Conservation (phyloP, 179 eudicot species). For the Silene coronaria region DNA sequence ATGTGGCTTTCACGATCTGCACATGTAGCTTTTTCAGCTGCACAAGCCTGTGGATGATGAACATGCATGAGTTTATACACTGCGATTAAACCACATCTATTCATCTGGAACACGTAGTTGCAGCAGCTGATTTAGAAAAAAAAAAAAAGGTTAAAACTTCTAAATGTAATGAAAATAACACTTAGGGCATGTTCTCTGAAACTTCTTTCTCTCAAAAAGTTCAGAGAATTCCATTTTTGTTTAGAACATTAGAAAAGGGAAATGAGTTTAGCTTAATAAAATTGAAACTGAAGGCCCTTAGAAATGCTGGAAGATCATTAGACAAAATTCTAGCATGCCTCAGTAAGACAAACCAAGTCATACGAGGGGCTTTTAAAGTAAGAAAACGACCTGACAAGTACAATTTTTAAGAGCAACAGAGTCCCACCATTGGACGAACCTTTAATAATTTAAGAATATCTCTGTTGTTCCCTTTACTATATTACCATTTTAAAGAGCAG, state of each 20-base stretch:
- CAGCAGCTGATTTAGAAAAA: background rate
- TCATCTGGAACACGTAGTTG: slow-evolving; percentile 2
- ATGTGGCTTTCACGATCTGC: slow-evolving; percentile 15
- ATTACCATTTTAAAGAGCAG: background rate
- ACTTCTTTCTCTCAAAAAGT: background rate
- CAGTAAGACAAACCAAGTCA: background rate
- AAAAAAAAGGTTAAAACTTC: background rate
- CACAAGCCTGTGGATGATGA: slow-evolving; percentile 22
- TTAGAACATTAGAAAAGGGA: too few species aligned
- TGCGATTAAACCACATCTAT: background rate
- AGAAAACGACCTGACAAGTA: background rate
- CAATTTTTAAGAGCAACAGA: background rate
- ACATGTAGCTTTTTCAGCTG: slow-evolving; percentile 15
- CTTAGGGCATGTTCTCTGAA: background rate
- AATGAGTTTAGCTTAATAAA: background rate
- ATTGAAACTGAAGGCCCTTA: background rate
- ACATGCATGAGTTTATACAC: slow-evolving; percentile 4
- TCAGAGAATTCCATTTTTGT: background rate
- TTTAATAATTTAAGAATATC: background rate
- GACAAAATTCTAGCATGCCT: background rate
- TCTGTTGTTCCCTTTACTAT: background rate
- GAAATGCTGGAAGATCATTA: background rate
- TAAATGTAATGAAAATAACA: background rate
- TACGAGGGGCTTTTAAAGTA: background rate
- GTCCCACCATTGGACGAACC: background rate